Percentiles rank a stretch among this genome's conserved stretches.
Evolutionary conservation across 2,329 filamentous ascomycete species (phyloP).

Genomic region (Venturia effusa): DNA sequence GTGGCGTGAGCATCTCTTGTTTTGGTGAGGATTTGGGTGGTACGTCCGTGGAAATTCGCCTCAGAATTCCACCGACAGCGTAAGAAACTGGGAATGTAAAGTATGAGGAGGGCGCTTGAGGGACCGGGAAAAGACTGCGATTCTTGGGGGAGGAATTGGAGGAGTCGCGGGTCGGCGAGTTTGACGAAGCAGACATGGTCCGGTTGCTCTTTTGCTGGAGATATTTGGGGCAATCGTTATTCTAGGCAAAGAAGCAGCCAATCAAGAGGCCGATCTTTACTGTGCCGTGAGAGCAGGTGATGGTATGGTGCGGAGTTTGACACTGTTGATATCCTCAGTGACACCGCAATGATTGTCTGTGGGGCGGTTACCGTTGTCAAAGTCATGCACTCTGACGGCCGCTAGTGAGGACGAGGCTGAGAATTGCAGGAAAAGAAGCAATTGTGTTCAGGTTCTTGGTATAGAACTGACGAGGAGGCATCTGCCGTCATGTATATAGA

Average conservation of each 20-base stretch:
- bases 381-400: not conserved
- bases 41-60: conserved; percentile 34
- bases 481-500: not conserved
- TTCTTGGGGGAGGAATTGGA: not conserved
- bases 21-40: not conserved
- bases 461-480: not conserved
- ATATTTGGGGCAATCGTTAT: not conserved
- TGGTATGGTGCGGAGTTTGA: not conserved
- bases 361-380: not conserved
- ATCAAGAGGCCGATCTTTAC: not conserved
- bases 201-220: not conserved
- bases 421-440: not conserved
- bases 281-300: not conserved
- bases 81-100: conserved; percentile 40
- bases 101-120: conserved; percentile 27
- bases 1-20: conserved; percentile 25
- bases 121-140: not conserved
- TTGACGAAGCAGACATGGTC: conserved; percentile 3
- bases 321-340: no score
- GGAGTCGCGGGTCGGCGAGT: not conserved
- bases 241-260: not conserved
- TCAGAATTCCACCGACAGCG: conserved; percentile 35
- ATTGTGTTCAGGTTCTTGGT: not conserved
- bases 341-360: no score
- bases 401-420: conserved; percentile 2